These are phyloP conservation scores for Boletus vinaceobasis DNA, from an alignment of 768 basidiomycete species.

Conservation along the genomic window DNA sequence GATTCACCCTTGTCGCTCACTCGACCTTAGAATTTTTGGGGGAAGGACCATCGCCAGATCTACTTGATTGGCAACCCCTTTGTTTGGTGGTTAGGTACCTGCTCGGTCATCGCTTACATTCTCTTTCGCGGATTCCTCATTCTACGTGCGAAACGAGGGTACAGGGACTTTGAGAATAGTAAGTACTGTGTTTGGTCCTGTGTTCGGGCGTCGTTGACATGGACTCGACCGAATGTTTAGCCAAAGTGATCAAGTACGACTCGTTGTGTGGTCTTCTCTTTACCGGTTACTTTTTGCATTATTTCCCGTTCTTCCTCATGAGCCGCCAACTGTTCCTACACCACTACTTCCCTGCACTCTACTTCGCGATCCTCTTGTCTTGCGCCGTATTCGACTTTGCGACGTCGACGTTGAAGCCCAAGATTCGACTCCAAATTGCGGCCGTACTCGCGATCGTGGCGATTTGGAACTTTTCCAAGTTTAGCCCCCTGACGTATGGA, in stretches of 20 bases:
- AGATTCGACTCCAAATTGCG: constrained; percentile 76
- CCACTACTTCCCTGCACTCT: constrained; percentile 97
- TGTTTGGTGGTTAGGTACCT: constrained; percentile 85
- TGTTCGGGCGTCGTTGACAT: neutral
- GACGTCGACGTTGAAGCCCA: constrained; percentile 74
- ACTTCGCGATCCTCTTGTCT: constrained; percentile 80
- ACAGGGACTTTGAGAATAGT: constrained; percentile 91
- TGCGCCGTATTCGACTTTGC: constrained; percentile 80
- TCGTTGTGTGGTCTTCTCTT: constrained; percentile 86
- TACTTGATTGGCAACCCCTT: constrained; percentile 95
- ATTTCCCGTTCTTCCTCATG: constrained; percentile 98
- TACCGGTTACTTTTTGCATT: constrained; percentile 89
- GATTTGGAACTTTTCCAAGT: constrained; percentile 72
- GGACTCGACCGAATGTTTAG: constrained; percentile 37
- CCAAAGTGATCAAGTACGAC: constrained; percentile 90
- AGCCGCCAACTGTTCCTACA: constrained; percentile 94
- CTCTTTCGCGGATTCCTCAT: constrained; percentile 74
- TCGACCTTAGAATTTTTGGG: constrained; percentile 86
- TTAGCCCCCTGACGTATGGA: constrained; percentile 84
- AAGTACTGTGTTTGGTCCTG: constrained; percentile 27
- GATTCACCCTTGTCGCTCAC: constrained; percentile 1
- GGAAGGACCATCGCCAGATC: constrained; percentile 92
- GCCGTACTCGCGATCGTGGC: constrained; percentile 69
- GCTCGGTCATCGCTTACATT: constrained; percentile 66
- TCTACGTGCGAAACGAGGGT: constrained; percentile 87